phyloP scores from a whole-genome alignment of 2,329 filamentous ascomycete species.

The Penicillium expansum region DNA sequence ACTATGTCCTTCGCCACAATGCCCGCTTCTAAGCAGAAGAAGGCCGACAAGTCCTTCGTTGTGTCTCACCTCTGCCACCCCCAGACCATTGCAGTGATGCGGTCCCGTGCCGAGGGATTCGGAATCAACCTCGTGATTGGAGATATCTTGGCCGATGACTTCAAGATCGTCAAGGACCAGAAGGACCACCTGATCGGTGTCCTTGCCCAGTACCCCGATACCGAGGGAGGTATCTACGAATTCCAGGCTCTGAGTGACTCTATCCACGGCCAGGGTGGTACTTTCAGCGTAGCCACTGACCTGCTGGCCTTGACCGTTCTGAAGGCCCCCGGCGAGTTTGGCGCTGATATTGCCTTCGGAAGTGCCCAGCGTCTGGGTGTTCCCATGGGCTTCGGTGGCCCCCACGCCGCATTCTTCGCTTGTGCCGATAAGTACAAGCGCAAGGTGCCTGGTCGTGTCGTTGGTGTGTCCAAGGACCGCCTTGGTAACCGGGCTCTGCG shows the following conservation, averaged over 20 bases:
- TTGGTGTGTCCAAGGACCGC: conserved; percentile 89
- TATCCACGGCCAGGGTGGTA: conserved; percentile 73
- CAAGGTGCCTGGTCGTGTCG: conserved; percentile 85
- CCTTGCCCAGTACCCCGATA: conserved; percentile 93
- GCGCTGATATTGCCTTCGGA: conserved; percentile 91
- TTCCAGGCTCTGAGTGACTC: conserved; percentile 70
- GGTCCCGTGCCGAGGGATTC: conserved; percentile 85
- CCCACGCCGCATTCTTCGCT: conserved; percentile 96
- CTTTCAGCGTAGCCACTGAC: conserved; percentile 86
- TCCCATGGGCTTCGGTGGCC: conserved; percentile 86
- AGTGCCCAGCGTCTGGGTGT: conserved; percentile 90
- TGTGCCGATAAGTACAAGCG: conserved; percentile 88
- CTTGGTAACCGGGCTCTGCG: conserved; percentile 77
- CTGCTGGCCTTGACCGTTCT: conserved; percentile 81
- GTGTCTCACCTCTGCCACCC: conserved; percentile 80
- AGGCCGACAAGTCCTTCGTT: conserved; percentile 73
- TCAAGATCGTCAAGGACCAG: conserved; percentile 66
- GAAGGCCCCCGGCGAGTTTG: conserved; percentile 88
- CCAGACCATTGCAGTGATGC: conserved; percentile 79
- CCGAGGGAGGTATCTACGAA: conserved; percentile 74
- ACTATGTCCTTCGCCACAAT: conserved; percentile 81
- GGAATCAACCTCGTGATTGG: conserved; percentile 73
- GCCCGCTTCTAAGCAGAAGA: conserved; percentile 68
- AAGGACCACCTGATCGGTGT: conserved; percentile 84
- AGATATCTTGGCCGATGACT: conserved; percentile 66